phyloP scores from a whole-genome alignment of 371 early-diverging fungal genomes.

The Lichtheimia ornata region DNA sequence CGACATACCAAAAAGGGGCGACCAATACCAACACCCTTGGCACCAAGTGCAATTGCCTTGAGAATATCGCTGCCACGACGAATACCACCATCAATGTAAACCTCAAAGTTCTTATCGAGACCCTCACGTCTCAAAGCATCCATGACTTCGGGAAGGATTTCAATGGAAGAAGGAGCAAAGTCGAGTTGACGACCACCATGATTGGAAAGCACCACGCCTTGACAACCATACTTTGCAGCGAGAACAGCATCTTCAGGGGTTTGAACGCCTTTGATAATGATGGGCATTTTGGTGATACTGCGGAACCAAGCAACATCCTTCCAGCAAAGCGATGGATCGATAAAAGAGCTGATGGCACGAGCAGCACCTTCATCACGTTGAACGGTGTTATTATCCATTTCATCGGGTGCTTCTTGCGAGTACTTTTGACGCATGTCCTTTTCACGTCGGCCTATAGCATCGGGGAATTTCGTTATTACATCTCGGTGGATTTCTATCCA shows the following conservation, averaged over 20 bases:
- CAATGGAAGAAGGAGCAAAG: constrained; percentile 73
- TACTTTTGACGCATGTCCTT: constrained; percentile 87
- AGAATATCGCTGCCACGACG: constrained; percentile 89
- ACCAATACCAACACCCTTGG: constrained; percentile 92
- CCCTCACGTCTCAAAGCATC: constrained; percentile 57
- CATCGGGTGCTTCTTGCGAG: constrained; percentile 33
- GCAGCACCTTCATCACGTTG: constrained; percentile 66
- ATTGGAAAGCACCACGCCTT: constrained; percentile 89
- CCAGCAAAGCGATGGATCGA: constrained; percentile 86
- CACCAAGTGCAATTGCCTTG: constrained; percentile 95
- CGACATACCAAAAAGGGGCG: constrained; percentile 76
- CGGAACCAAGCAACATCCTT: constrained; percentile 85
- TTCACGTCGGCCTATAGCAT: constrained; percentile 71
- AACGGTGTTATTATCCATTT: constrained; percentile 28
- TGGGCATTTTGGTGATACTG: constrained; percentile 81
- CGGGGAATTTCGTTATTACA: too few relatives aligned
- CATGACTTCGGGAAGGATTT: constrained; percentile 84
- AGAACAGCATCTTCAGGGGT: constrained; percentile 87
- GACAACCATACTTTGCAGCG: constrained; percentile 77
- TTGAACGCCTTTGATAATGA: constrained; percentile 92
- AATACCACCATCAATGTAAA: constrained; percentile 93
- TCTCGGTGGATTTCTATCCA: neutral
- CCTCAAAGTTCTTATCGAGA: constrained; percentile 68
- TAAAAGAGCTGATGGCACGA: constrained; percentile 73
- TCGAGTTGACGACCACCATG: constrained; percentile 97